Base-by-base conservation (phyloP, 345 rosid species). In the Barbarea vulgaris region DNA sequence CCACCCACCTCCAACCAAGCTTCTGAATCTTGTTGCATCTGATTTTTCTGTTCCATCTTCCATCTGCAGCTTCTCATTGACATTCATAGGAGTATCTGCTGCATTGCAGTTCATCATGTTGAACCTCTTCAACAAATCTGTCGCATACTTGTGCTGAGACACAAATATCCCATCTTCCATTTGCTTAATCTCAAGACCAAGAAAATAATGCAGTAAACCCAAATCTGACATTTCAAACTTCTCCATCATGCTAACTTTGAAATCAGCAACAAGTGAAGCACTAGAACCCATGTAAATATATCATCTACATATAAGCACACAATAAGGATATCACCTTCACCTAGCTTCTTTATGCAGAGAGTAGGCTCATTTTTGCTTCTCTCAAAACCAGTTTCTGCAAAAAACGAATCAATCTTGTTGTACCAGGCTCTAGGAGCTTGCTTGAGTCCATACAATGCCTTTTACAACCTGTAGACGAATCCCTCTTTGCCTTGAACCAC, bases 361-460 rank as follows among this genome's bases (percentile, higher is more conserved):
- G 11, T 61, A 13, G 6, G 33, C 33, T 61, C 50, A 22, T 12
- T 22, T 61, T 41, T 22, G 4, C 34, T 62, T 22, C 51, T 39
- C 8, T 62, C 51, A 41, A 62, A 62, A 6, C 22, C 11, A 28
- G 11, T 3, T 55, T 55, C 18, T 28, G 6, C 11, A 22, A 22
- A 59, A 1, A 18, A 58, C 9, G 36, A 60, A 78, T 34, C 70
- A 77, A 44, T 81, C 79, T 25, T 25, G 25, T 42, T 44, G 69
- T 47, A 64, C 25, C 8, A 42, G 2, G 14, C 37, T 28, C 15
- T 64, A 4, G 14, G 37, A 1, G 44, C 25, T 33, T 58, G 25
- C 15, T 58, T 31, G 1, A 58, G n/a, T n/a, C 42, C 42, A 31
- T 57, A 57, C 3, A 57, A 31, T 3, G 19, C 19, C 18, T 25